Conservation (phyloP, 345 rosid genomes). For the Psidium friedrichsthalianum region DNA sequence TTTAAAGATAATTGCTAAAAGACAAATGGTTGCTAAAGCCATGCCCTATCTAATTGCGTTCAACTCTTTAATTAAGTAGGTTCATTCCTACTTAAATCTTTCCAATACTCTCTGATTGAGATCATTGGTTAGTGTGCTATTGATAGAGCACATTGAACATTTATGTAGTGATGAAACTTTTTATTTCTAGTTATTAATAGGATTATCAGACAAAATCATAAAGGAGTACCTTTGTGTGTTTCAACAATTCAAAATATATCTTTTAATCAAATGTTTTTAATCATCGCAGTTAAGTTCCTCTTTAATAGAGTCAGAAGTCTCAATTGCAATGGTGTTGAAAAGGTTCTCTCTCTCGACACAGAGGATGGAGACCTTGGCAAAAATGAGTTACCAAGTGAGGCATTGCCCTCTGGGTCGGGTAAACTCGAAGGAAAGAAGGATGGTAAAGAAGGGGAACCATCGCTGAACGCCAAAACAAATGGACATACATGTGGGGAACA, state of each 20-base stretch:
- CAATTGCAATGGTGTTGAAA: conserved; percentile 12
- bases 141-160: background rate
- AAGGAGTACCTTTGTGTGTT: background rate
- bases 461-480: background rate
- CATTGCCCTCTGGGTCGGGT: background rate
- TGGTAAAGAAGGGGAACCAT: background rate
- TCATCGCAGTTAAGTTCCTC: conserved; percentile 55
- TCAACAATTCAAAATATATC: background rate
- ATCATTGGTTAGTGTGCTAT: background rate
- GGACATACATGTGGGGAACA: background rate
- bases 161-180: background rate
- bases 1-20: background rate
- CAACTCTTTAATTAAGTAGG: background rate
- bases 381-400: background rate
- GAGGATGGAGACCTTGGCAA: conserved; percentile 7
- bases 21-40: background rate
- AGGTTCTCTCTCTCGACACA: conserved; percentile 16
- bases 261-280: conserved; percentile 10
- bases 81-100: background rate
- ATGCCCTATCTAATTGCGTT: background rate
- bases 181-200: background rate
- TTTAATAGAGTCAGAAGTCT: conserved; percentile 33
- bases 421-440: background rate
- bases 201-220: background rate
- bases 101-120: background rate